Conservation (phyloP, 2,329 filamentous ascomycete genomes). For the Aciculosporium take region DNA sequence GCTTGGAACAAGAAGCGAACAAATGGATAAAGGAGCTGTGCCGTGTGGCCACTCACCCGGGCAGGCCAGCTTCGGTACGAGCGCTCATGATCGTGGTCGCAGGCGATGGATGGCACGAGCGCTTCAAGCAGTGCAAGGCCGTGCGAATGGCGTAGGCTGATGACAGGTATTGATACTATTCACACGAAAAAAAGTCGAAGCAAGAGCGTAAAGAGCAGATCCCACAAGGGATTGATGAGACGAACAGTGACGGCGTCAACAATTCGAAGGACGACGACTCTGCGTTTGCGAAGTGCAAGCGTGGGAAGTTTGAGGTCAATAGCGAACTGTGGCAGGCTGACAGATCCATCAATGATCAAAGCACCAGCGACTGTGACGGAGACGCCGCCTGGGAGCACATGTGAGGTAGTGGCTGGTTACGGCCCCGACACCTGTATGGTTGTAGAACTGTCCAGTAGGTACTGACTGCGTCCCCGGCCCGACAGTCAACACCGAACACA, state of each 20-base stretch:
- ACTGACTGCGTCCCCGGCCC: no score
- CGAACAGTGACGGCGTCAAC: constrained; percentile 4
- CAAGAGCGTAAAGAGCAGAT: not conserved
- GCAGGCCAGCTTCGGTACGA: constrained; percentile 23
- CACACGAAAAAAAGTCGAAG: constrained; percentile 6
- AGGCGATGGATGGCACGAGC: not conserved
- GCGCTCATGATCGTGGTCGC: constrained; percentile 11
- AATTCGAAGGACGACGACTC: constrained; percentile 4
- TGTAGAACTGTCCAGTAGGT: not conserved
- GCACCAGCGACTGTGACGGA: no score
- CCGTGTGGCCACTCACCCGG: constrained; percentile 17
- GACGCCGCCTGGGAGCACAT: no score
- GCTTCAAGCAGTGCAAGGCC: not conserved
- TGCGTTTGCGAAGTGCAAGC: constrained; percentile 4
- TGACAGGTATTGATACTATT: constrained; percentile 6
- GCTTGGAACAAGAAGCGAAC: not conserved
- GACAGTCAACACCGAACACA: no score
- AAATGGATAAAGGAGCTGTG: constrained; percentile 3
- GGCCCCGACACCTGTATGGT: not conserved
- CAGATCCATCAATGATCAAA: no score
- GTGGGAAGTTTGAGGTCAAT: constrained; percentile 4
- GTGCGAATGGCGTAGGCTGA: not conserved
- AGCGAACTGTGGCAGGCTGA: constrained; percentile 4
- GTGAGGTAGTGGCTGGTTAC: not conserved
- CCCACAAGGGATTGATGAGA: constrained; percentile 2